Evolutionary conservation across 345 rosid genomes (phyloP).

Genomic region (Abelmoschus esculentus): DNA sequence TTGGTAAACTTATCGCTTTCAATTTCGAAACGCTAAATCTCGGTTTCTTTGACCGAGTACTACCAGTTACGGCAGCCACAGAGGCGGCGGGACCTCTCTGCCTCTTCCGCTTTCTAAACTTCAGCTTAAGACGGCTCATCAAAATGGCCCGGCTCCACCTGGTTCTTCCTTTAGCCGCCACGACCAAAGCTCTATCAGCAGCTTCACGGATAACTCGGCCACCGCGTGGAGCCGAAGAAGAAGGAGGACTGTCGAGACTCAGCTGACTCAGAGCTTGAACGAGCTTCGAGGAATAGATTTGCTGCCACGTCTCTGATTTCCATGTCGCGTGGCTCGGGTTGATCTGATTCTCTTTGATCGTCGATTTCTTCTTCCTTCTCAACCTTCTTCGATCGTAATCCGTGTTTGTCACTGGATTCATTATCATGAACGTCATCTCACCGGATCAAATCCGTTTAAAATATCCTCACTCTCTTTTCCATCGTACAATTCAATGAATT

Average conservation of each 20-base stretch:
- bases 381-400: neutral
- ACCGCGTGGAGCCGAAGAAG: slow-evolving; percentile 41
- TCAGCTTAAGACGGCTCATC: slow-evolving; percentile 57
- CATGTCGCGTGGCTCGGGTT: slow-evolving; percentile 35
- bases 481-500: neutral
- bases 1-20: slow-evolving; percentile 51
- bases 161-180: slow-evolving; percentile 70
- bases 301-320: slow-evolving; percentile 72
- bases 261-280: slow-evolving; percentile 52
- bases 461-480: neutral
- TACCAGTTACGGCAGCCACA: slow-evolving; percentile 15
- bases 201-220: slow-evolving; percentile 71
- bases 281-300: slow-evolving; percentile 75
- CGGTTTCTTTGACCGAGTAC: slow-evolving; percentile 49
- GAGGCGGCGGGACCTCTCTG: slow-evolving; percentile 29
- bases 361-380: neutral
- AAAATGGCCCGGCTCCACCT: slow-evolving; percentile 92
- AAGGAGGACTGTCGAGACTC: slow-evolving; percentile 19
- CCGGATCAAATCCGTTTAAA: neutral
- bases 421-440: neutral
- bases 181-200: slow-evolving; percentile 74
- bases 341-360: neutral
- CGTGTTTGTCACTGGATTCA: neutral
- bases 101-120: slow-evolving; percentile 61
- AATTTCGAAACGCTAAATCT: slow-evolving; percentile 54